phyloP scores from a whole-genome alignment of 2,329 filamentous ascomycete genomes.

The Colletotrichum brevisporum region DNA sequence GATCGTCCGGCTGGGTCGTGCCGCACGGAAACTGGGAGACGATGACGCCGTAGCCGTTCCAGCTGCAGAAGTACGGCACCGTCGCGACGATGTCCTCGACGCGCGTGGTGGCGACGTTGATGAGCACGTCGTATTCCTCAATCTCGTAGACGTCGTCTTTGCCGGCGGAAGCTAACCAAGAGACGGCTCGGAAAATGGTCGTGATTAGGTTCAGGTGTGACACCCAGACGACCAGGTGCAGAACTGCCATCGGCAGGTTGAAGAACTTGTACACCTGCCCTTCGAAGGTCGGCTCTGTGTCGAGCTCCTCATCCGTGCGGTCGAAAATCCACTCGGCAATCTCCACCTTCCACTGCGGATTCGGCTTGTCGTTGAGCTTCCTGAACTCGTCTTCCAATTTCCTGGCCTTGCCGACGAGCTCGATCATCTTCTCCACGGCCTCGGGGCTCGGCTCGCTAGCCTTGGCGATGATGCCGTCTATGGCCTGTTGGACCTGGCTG shows the following conservation, averaged over 20 bases:
- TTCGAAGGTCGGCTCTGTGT: conserved; percentile 31
- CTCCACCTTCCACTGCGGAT: conserved; percentile 32
- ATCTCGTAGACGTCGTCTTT: conserved; percentile 2
- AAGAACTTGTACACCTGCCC: conserved; percentile 43
- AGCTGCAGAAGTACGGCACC: conserved; percentile 43
- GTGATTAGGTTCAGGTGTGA: conserved; percentile 42
- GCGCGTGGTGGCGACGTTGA: conserved; percentile 20
- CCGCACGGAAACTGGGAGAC: conserved; percentile 41
- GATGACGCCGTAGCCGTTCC: conserved; percentile 41
- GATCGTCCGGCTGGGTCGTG: conserved; percentile 29
- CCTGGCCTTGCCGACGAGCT: conserved; percentile 26
- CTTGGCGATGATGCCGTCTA: conserved; percentile 31
- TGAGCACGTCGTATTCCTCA: conserved; percentile 39
- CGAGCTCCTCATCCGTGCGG: conserved; percentile 39
- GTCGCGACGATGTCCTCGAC: conserved; percentile 41
- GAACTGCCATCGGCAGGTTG: conserved; percentile 40
- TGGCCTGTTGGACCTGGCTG: conserved; percentile 40
- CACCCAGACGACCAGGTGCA: conserved; percentile 40
- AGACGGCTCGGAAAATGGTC: conserved; percentile 38
- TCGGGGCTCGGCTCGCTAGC: conserved; percentile 18
- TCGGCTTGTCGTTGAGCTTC: conserved; percentile 25
- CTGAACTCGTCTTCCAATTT: conserved; percentile 31
- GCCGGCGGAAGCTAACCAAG: conserved; percentile 40
- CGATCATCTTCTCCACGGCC: conserved; percentile 22
- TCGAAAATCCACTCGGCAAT: conserved; percentile 35